Conservation (phyloP, 768 basidiomycete species). For the Melanogaster broomeanus region DNA sequence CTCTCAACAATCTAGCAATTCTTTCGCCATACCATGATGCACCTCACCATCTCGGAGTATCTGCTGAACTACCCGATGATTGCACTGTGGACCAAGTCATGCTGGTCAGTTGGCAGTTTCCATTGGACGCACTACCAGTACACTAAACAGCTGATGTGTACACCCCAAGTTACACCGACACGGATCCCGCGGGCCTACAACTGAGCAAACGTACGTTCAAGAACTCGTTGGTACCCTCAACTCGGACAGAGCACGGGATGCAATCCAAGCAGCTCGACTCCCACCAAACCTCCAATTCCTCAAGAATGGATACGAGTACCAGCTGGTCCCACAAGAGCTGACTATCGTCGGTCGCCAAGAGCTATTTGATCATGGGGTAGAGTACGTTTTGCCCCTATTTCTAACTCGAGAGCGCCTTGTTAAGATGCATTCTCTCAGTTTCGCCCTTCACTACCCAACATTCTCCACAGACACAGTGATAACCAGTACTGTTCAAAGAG, state of each 20-base stretch:
- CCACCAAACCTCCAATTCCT: conserved; percentile 38
- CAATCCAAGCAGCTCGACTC: conserved; percentile 30
- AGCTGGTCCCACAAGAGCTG: conserved; percentile 36
- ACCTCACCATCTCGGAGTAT: conserved; percentile 28
- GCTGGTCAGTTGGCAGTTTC: conserved; percentile 25
- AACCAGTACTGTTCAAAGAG: conserved; percentile 19
- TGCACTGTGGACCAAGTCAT: conserved; percentile 41
- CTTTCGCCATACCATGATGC: conserved; percentile 40
- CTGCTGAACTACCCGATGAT: conserved; percentile 35
- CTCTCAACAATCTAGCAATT: conserved; percentile 31
- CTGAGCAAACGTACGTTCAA: conserved; percentile 33
- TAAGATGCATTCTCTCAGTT: conserved; percentile 6
- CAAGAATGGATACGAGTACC: conserved; percentile 36
- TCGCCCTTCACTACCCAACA: conserved; percentile 22
- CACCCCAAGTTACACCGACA: conserved; percentile 40
- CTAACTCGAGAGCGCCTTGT: neutral
- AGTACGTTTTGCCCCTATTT: conserved; percentile 21
- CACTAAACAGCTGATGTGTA: neutral
- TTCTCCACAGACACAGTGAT: conserved; percentile 17
- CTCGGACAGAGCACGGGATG: conserved; percentile 19
- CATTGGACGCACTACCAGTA: neutral
- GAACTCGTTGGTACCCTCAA: conserved; percentile 36
- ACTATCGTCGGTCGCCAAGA: conserved; percentile 38
- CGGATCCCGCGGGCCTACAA: conserved; percentile 40
- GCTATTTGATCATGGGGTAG: conserved; percentile 42